Conservation (phyloP, 768 basidiomycete species). For the Kwoniella bestiolae region DNA sequence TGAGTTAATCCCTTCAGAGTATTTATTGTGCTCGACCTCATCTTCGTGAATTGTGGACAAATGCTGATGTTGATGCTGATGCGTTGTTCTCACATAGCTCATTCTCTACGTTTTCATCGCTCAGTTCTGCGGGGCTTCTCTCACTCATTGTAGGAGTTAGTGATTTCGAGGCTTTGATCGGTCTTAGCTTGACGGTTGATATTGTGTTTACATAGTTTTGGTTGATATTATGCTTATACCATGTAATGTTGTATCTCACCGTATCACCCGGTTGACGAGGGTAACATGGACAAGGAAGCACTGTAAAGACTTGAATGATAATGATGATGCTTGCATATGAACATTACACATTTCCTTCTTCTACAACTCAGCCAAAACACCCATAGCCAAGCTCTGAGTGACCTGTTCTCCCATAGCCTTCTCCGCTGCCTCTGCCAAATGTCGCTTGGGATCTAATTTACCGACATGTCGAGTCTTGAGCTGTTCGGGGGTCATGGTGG, state of each 20-base stretch:
- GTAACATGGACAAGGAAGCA: too few relatives aligned
- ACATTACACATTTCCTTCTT: neutral
- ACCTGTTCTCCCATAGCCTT: conserved; percentile 98
- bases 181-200: too few relatives aligned
- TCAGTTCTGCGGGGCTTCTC: conserved; percentile 82
- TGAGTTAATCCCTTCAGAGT: too few relatives aligned
- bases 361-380: conserved; percentile 87
- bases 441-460: conserved; percentile 96
- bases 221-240: neutral
- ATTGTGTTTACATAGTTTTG: neutral
- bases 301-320: too few relatives aligned
- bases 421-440: conserved; percentile 95
- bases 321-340: conserved; percentile 2
- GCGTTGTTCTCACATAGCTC: conserved; percentile 60
- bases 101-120: conserved; percentile 82
- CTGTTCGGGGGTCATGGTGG: conserved; percentile 89
- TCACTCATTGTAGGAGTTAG: conserved; percentile 68
- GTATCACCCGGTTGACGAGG: too few relatives aligned
- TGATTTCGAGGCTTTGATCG: too few relatives aligned
- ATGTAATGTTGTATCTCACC: conserved; percentile 1
- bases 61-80: conserved; percentile 59
- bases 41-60: too few relatives aligned
- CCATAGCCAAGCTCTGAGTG: conserved; percentile 90
- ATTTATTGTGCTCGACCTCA: too few relatives aligned
- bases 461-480: conserved; percentile 97